Base-by-base conservation (phyloP, 2,329 filamentous ascomycete genomes). In the Fusarium sp. region DNA sequence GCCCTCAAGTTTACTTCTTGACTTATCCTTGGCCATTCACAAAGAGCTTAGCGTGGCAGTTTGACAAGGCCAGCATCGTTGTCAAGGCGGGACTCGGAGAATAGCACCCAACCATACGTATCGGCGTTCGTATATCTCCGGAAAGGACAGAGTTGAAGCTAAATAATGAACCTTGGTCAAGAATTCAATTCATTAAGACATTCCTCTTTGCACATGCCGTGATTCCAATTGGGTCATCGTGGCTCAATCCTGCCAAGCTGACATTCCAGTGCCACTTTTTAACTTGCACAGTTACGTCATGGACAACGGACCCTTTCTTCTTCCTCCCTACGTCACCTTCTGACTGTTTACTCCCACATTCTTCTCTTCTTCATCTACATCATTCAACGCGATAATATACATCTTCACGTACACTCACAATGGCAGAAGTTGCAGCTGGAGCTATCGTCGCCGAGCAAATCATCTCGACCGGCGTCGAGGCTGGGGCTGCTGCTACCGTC, bases 391-490 rank as follows among this genome's bases (percentile, higher is more conserved):
- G 12, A 22, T 20, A 17, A 38, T 33, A 33, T 33, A 38, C 14
- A 33, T 33, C 11, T 12, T 59, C 29, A 49, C 40, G 42, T 33
- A 33, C 27, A 35, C 42, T 49, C 40, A 64, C 29, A 58, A 75
- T 75, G 73, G 73, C 73, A 40, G 73, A 75, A 64, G 27, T 76
- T 8, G 73, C 73, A 66, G 73, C 69, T 36, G 73, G 73, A 58
- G 73, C 36, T 0, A 36, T 75, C 5, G 71, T 70, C 11, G 69
- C 36, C 3, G 73, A 75, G n/a, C 73, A 75, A n/a, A 38, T 74
- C 22, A 35, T 75, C 27, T 74, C 73, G 5, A 75, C 73, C 0
- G 73, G 71, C 9, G 35, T 75, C 2, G 27, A 76, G 27, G 73
- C 73, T 10, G 73, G 73, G 4, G 73, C 66, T 2, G 73, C 69